A percentile compares a stretch with the other conserved stretches of the same genome.
These are phyloP conservation scores for Phaeomoniella chlamydospora DNA, from an alignment of 2,329 filamentous ascomycete species.

Conservation along the genomic window DNA sequence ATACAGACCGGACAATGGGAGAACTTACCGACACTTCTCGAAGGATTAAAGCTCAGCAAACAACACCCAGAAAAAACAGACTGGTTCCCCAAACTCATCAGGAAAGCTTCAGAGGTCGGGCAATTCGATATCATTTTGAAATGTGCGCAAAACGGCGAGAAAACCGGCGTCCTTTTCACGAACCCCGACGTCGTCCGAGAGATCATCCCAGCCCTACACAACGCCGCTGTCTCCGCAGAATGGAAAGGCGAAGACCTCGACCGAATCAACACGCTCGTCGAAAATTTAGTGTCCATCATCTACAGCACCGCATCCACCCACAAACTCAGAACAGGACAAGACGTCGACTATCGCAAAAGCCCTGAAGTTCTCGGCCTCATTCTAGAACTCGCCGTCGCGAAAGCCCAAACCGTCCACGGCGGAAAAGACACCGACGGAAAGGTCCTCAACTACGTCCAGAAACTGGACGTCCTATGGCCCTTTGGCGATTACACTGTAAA, in stretches of 20 bases:
- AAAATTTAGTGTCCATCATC: conserved; percentile 17
- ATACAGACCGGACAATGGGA: conserved; percentile 22
- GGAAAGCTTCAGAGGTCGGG: conserved; percentile 20
- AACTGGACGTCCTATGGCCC: conserved; percentile 19
- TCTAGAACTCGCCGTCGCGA: conserved; percentile 29
- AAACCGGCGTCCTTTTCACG: conserved; percentile 17
- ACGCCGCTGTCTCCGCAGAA: conserved; percentile 15
- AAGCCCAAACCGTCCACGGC: conserved; percentile 19
- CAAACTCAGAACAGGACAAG: conserved; percentile 5
- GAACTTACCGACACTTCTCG: conserved; percentile 25
- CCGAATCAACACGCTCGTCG: conserved; percentile 17
- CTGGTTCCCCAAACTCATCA: conserved; percentile 20
- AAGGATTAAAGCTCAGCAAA: conserved; percentile 18
- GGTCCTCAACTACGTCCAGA: conserved; percentile 23
- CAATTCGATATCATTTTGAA: conserved; percentile 20
- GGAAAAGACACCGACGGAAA: conserved; percentile 24
- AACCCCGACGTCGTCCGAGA: conserved; percentile 13
- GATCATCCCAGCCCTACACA: conserved; percentile 22
- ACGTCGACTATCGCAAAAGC: conserved; percentile 14
- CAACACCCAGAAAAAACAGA: conserved; percentile 9
- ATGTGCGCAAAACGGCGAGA: conserved; percentile 17
- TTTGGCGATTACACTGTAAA: conserved; percentile 13
- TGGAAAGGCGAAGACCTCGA: conserved; percentile 18
- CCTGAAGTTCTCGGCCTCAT: conserved; percentile 27
- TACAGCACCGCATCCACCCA: conserved; percentile 3